Percentiles rank a stretch among this genome's conserved stretches.
Evolutionary conservation across 1,284 basidiomycete species (phyloP).

Genomic region (Sphaerobolus stellatus): DNA sequence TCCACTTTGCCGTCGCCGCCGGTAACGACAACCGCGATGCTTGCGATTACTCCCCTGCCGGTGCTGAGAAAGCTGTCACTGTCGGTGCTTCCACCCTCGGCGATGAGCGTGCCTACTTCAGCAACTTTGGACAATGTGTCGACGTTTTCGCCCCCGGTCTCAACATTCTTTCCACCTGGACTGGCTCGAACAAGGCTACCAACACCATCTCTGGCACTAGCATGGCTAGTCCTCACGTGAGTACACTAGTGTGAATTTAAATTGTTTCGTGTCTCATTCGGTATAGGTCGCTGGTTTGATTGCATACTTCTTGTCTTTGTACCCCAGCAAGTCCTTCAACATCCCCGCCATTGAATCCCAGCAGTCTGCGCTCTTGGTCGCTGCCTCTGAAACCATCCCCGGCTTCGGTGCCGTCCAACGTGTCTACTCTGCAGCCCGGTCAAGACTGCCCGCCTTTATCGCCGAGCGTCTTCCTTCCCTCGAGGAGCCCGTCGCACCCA

Average conservation of each 20-base stretch:
- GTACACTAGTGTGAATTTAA: conserved; percentile 1
- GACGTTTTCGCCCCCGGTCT: conserved; percentile 43
- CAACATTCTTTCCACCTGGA: conserved; percentile 82
- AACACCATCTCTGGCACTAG: conserved; percentile 76
- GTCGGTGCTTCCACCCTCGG: conserved; percentile 81
- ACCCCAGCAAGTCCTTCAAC: conserved; percentile 63
- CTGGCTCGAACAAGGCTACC: conserved; percentile 50
- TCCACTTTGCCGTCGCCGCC: conserved; percentile 95
- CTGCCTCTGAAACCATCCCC: conserved; percentile 18
- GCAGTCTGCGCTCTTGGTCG: conserved; percentile 28
- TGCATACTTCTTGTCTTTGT: conserved; percentile 83
- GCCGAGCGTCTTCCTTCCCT: conserved; percentile 59
- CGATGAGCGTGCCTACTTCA: conserved; percentile 89
- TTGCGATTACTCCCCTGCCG: conserved; percentile 82
- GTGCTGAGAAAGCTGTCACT: conserved; percentile 74
- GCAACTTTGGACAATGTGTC: conserved; percentile 71
- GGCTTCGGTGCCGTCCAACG: conserved; percentile 17
- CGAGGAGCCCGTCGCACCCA: conserved; percentile 45
- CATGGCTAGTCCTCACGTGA: conserved; percentile 62
- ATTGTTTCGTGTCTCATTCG: too few relatives aligned
- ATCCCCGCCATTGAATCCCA: conserved; percentile 39
- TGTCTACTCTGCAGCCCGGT: conserved; percentile 54
- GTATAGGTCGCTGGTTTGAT: conserved; percentile 63
- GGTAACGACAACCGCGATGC: conserved; percentile 75
- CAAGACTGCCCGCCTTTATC: conserved; percentile 59